Evolutionary conservation across 202 grass and related monocot genomes (phyloP), one percentile per base, ranked within the genome.

Genomic region (Digitaria exilis): DNA sequence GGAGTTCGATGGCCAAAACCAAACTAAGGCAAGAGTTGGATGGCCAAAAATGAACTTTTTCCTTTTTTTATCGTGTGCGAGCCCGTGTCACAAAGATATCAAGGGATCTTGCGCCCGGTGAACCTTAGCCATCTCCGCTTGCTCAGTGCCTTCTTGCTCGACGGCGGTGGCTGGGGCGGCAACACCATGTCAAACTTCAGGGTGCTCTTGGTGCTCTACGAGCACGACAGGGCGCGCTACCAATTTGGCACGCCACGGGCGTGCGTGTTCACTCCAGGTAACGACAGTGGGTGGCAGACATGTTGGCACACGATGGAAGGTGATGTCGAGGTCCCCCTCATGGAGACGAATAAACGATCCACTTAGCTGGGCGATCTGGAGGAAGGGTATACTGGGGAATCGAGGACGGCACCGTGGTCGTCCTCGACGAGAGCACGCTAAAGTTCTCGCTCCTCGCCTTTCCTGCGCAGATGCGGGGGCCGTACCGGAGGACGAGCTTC

Each of bases 111-210:
- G 1, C 48, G 18, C 5, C 71, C 49, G 18, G 48, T 39, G 2
- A 12, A 69, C n/a, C 39, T 69, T 39, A 69, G 39, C 21, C 65
- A 69, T 2, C 37, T 69, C 5, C 0, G 1, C 0, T 21, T 44
- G 2, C 37, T 44, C 0, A 12, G 39, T n/a, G 50, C 72, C 51
- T 75, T 57, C 6, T 21, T 75, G 1, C 50, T 75, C 21, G 50
- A 37, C 2, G 50, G 19, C 2, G 71, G 4, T n/a, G n/a, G n/a
- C n/a, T 4, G 50, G 1, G 0, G 65, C 2, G 10, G n/a, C 43
- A 69, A 65, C 34, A 3, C 18, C 73, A 70, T 87, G 73, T 82
- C 85, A 0, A 87, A 26, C 54, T 78, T 87, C 55, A 69, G 26
- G 4, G 45, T 87, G 12, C 9, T 87, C n/a, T 64, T 31, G 16